A percentile compares a stretch with the other conserved stretches of the same genome.
Evolutionary conservation across 345 rosid genomes (phyloP).

Genomic region (Luvunga scandens): DNA sequence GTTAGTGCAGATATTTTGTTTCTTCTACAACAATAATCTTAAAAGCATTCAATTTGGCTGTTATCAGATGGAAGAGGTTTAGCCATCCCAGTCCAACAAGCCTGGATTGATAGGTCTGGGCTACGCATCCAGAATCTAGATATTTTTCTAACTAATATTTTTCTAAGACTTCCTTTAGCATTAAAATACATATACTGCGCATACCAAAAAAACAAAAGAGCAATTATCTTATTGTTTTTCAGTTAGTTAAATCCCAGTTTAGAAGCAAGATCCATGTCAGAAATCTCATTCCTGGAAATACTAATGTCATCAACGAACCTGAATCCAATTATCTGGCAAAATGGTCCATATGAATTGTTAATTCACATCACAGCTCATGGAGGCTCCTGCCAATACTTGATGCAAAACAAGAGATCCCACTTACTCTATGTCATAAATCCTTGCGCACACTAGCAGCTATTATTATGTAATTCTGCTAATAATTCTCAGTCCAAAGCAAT

Average conservation of each 20-base stretch:
- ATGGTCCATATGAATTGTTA: neutral
- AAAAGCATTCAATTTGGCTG: neutral
- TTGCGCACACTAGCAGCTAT: neutral
- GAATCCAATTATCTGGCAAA: neutral
- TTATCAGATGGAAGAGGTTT: neutral
- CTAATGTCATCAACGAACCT: neutral
- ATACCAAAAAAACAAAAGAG: neutral
- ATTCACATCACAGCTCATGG: neutral
- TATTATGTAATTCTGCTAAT: neutral
- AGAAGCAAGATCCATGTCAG: neutral
- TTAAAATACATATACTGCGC: neutral
- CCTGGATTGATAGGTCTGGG: neutral
- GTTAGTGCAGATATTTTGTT: neutral
- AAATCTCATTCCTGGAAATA: neutral
- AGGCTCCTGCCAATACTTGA: neutral
- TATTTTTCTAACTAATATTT: neutral
- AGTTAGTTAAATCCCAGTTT: neutral
- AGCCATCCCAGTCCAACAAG: neutral
- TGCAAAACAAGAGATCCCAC: neutral
- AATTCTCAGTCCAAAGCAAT: neutral
- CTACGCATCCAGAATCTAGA: neutral
- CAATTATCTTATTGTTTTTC: neutral
- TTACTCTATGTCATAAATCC: neutral
- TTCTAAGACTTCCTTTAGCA: neutral
- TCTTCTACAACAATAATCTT: neutral